These are phyloP conservation scores for Solanum medicagineum DNA, from an alignment of 257 asterid genomes.

Conservation along the genomic window DNA sequence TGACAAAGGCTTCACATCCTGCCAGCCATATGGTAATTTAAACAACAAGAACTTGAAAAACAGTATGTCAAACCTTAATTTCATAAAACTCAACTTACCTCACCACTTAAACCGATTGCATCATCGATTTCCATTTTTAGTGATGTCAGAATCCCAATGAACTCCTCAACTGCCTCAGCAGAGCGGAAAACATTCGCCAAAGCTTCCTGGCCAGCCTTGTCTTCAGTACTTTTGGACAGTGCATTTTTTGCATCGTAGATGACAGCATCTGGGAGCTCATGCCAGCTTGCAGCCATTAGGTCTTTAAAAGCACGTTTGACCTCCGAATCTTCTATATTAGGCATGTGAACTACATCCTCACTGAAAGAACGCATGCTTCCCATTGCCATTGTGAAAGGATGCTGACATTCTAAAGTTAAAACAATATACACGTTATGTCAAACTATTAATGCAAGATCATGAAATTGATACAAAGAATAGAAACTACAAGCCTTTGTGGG, in stretches of 20 bases:
- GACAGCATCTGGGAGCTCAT: slow-evolving; percentile 58
- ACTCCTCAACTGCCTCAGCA: slow-evolving; percentile 95
- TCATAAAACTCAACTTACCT: slow-evolving; percentile 35
- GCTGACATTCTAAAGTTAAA: slow-evolving; percentile 23
- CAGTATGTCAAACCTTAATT: not conserved
- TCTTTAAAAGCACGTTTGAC: slow-evolving; percentile 69
- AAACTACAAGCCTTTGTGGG: not conserved
- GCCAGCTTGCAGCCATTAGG: slow-evolving; percentile 80
- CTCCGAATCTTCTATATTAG: slow-evolving; percentile 53
- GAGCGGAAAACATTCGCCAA: slow-evolving; percentile 68
- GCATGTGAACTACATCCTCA: slow-evolving; percentile 49
- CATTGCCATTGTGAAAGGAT: slow-evolving; percentile 30
- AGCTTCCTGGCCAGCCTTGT: slow-evolving; percentile 62
- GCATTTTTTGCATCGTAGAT: slow-evolving; percentile 46
- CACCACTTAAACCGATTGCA: slow-evolving; percentile 76
- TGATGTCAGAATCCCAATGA: slow-evolving; percentile 51
- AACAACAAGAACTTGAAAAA: not conserved
- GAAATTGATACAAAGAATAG: not conserved
- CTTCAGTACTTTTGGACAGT: slow-evolving; percentile 64
- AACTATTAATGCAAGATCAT: not conserved
- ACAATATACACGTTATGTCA: not conserved
- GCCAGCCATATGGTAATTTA: slow-evolving; percentile 17
- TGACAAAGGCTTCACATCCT: slow-evolving; percentile 85
- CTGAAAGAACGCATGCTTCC: slow-evolving; percentile 58
- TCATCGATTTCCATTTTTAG: slow-evolving; percentile 91